Conservation (phyloP, 352 stramenopile species). For the Aphanomyces cochlioides region DNA sequence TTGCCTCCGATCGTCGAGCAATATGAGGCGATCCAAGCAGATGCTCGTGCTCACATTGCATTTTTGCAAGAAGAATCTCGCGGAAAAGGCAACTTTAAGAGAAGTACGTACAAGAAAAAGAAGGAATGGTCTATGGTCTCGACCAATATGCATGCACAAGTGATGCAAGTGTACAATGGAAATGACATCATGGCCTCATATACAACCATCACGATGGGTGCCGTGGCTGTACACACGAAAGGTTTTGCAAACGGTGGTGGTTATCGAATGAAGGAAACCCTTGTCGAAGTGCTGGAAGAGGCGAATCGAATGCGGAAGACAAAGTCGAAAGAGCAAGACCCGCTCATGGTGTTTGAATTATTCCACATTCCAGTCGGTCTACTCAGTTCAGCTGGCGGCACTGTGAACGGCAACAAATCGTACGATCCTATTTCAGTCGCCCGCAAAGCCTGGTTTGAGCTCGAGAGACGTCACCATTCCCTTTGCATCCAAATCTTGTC, state of each 20-base stretch:
- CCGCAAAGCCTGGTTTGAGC: slow-evolving; percentile 64
- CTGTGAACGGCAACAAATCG: slow-evolving; percentile 18
- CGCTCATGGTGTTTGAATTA: slow-evolving; percentile 2
- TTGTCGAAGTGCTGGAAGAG: slow-evolving; percentile 12
- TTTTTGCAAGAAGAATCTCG: slow-evolving; percentile 17
- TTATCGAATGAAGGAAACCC: neutral
- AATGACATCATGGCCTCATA: neutral
- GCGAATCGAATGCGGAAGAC: slow-evolving; percentile 7
- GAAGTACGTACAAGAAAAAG: slow-evolving; percentile 78
- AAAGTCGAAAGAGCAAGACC: slow-evolving; percentile 8
- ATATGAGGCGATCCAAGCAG: slow-evolving; percentile 44
- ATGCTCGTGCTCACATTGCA: slow-evolving; percentile 25
- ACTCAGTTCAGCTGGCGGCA: neutral
- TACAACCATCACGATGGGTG: slow-evolving; percentile 81
- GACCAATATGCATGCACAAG: slow-evolving; percentile 69
- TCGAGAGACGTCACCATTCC: slow-evolving; percentile 65
- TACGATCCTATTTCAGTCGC: slow-evolving; percentile 45
- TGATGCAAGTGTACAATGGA: slow-evolving; percentile 27
- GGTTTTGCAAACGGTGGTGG: slow-evolving; percentile 71
- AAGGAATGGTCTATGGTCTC: slow-evolving; percentile 75
- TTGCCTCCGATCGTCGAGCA: slow-evolving; percentile 51
- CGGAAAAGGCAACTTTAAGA: slow-evolving; percentile 65
- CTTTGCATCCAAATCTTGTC: slow-evolving; percentile 75
- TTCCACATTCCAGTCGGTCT: slow-evolving; percentile 5
- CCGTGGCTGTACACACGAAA: slow-evolving; percentile 72